Base-by-base conservation (phyloP, 345 rosid species). In the Trapa bicornis region DNA sequence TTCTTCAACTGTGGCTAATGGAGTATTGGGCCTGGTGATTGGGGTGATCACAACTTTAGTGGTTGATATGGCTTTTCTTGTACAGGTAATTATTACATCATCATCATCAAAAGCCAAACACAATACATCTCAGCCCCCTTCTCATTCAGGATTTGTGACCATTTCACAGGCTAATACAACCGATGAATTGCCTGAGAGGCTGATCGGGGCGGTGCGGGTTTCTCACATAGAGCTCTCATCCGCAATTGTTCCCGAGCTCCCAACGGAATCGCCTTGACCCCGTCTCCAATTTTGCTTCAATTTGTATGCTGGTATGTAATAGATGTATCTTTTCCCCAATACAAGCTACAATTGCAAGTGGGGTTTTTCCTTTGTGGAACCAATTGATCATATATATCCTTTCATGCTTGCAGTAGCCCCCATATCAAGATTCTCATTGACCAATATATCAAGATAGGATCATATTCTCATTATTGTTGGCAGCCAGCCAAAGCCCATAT, bases 41-140 rank as follows among this genome's bases (percentile, higher is more conserved):
- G 97, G 99, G n/a, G 93, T 91, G 62, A 86, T 95, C 61, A 91
- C 88, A 57, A 71, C 96, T 15, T 79, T 95, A 82, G 97, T 95
- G 64, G 96, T 95, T 60, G 99, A 95, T 72, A 95, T 91, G 99
- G 97, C 99, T 75, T 91, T 95, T 73, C 97, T 95, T 80, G 96
- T 95, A 79, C 99, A 94, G 96, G 87, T 81, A 73, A 13, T 38
- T 43, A 13, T 65, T 43, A 9, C 16, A 12, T 43, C 29, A 11
- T 47, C 53, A 10, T 8, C 53, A 10, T 17, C 67, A 47, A 8
- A 43, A n/a, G 39, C 37, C 4, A 5, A n/a, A 12, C 33, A 42
- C 15, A 12, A 9, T 14, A 5, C 17, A 9, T 57, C 2, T 41
- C 42, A 35, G 36, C 48, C 29, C 29, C 29, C 29, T 54, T 2